Conservation (phyloP, 306 rosid species). For the Carpinus viminea region DNA sequence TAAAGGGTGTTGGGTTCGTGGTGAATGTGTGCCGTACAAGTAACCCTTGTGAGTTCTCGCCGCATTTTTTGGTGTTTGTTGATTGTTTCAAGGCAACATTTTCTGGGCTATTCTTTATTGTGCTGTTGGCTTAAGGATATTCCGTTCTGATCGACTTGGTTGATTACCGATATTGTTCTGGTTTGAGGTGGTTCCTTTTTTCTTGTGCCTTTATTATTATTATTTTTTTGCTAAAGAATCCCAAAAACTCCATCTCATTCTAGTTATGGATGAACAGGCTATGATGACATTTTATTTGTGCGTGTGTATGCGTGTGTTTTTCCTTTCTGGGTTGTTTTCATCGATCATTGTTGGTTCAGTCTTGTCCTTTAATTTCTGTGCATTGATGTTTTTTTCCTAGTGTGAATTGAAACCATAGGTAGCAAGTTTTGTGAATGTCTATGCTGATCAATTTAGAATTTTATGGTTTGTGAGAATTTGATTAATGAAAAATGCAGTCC, state of each 20-base stretch:
- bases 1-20: slow-evolving; percentile 25
- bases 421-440: neutral
- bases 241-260: slow-evolving; percentile 2
- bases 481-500: slow-evolving; percentile 7
- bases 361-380: neutral
- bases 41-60: slow-evolving; percentile 31
- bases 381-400: neutral
- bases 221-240: neutral
- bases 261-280: neutral
- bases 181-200: slow-evolving; percentile 22
- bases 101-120: slow-evolving; percentile 21
- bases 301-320: too few species aligned
- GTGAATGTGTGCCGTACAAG: slow-evolving; percentile 46
- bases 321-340: neutral
- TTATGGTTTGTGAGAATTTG: slow-evolving; percentile 5
- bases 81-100: slow-evolving; percentile 34
- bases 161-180: slow-evolving; percentile 17
- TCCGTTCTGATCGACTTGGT: slow-evolving; percentile 29
- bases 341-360: neutral
- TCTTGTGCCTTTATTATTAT: neutral
- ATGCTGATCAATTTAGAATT: slow-evolving; percentile 21
- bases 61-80: slow-evolving; percentile 24
- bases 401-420: slow-evolving; percentile 16
- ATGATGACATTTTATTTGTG: neutral
- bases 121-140: slow-evolving; percentile 24